Conservation (phyloP, 768 basidiomycete genomes). For the Russula lepida region DNA sequence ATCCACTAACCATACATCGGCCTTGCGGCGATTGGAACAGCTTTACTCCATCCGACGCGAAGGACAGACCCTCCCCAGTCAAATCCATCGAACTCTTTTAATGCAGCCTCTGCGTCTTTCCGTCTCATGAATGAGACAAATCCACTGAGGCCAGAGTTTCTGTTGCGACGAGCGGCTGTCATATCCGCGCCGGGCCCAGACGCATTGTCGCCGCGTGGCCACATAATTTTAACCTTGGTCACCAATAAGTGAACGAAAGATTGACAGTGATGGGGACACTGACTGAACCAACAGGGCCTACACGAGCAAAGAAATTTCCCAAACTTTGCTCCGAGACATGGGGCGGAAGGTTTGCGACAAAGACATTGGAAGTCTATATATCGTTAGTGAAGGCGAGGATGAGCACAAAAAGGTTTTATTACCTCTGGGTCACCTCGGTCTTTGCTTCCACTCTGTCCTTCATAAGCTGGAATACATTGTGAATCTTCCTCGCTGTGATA, state of each 20-base stretch:
- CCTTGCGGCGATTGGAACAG: slow-evolving; percentile 76
- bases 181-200: slow-evolving; percentile 67
- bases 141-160: slow-evolving; percentile 77
- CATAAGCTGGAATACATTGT: slow-evolving; percentile 50
- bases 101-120: slow-evolving; percentile 79
- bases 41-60: slow-evolving; percentile 95
- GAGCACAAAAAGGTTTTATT: background rate
- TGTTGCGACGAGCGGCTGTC: slow-evolving; percentile 58
- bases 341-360: slow-evolving; percentile 87
- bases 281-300: slow-evolving; percentile 90
- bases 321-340: slow-evolving; percentile 80
- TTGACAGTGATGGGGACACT: slow-evolving; percentile 23
- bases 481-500: background rate
- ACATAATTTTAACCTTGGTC: slow-evolving; percentile 89
- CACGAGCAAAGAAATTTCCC: slow-evolving; percentile 85
- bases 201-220: slow-evolving; percentile 80
- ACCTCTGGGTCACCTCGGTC: slow-evolving; percentile 86
- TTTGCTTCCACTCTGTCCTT: slow-evolving; percentile 83
- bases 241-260: slow-evolving; percentile 3
- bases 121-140: slow-evolving; percentile 97
- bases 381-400: slow-evolving; percentile 1
- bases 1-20: slow-evolving; percentile 63
- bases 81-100: slow-evolving; percentile 84
- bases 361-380: slow-evolving; percentile 85
- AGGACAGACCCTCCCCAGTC: slow-evolving; percentile 91